Evolutionary conservation across 2,329 filamentous ascomycete genomes (phyloP).

Genomic region (Trichoderma atrobrunneum): DNA sequence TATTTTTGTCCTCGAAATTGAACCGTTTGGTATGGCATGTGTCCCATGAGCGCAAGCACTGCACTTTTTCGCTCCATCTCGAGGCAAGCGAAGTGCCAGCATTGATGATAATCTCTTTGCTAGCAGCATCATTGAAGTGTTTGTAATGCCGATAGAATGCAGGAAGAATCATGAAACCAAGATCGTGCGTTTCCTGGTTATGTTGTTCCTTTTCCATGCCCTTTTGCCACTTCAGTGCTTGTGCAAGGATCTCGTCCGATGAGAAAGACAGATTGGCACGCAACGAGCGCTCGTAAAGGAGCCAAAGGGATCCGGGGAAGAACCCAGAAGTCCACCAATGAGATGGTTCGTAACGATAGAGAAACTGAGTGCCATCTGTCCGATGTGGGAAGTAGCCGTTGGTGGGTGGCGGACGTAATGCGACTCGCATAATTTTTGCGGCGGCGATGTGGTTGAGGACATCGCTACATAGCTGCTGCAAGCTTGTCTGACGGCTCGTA

Average conservation of each 20-base stretch:
- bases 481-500: background rate
- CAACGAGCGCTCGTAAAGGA: slow-evolving; percentile 17
- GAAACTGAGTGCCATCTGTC: background rate
- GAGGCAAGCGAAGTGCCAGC: slow-evolving; percentile 16
- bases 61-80: slow-evolving; percentile 20
- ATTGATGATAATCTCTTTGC: slow-evolving; percentile 17
- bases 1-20: slow-evolving; percentile 5
- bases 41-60: slow-evolving; percentile 21
- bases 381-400: slow-evolving; percentile 8
- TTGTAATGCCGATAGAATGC: slow-evolving; percentile 15
- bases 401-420: background rate
- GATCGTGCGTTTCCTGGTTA: slow-evolving; percentile 20
- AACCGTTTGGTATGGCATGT: background rate
- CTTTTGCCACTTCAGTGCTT: slow-evolving; percentile 20
- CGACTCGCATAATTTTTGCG: slow-evolving; percentile 9
- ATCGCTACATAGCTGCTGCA: slow-evolving; percentile 2
- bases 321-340: slow-evolving; percentile 29
- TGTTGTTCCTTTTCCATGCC: slow-evolving; percentile 18
- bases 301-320: slow-evolving; percentile 21
- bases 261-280: background rate
- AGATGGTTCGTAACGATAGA: slow-evolving; percentile 12
- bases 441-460: background rate
- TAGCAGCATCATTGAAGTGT: background rate
- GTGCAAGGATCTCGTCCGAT: slow-evolving; percentile 14
- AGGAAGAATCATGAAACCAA: slow-evolving; percentile 22